phyloP scores from a whole-genome alignment of 164 flowering plant genomes.

The Kingdonia uniflora region DNA sequence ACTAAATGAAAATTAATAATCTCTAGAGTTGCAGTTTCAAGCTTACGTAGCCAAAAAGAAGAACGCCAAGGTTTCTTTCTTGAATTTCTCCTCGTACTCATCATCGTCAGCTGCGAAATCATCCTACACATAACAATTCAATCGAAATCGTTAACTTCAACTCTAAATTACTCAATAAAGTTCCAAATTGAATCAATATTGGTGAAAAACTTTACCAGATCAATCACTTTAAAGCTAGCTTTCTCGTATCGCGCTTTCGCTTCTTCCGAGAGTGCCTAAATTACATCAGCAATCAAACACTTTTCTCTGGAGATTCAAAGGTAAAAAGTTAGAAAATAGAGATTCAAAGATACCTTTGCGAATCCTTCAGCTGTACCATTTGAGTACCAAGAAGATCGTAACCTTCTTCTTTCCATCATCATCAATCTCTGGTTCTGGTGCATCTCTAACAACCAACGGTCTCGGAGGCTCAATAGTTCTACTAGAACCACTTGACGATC shows the following conservation, averaged over 20 bases:
- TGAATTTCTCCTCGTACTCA: conserved; percentile 69
- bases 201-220: conserved; percentile 39
- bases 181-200: no score
- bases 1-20: conserved; percentile 1
- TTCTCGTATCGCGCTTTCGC: conserved; percentile 81
- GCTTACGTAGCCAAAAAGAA: conserved; percentile 94
- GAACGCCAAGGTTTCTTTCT: conserved; percentile 59
- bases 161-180: background rate
- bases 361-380: conserved; percentile 98
- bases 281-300: conserved; percentile 5
- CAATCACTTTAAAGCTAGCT: conserved; percentile 63
- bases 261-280: conserved; percentile 78
- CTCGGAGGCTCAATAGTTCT: conserved; percentile 28
- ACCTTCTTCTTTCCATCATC: conserved; percentile 80
- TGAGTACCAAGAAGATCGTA: conserved; percentile 89
- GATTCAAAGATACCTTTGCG: conserved; percentile 53
- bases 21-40: background rate
- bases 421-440: conserved; percentile 47
- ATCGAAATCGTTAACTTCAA: background rate
- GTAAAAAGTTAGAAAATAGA: no score
- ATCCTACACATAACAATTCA: conserved; percentile 41
- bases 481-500: conserved; percentile 24
- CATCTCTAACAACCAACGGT: conserved; percentile 32
- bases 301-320: no score
- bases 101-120: conserved; percentile 91